Base-by-base conservation (phyloP, 2,329 filamentous ascomycete genomes). In the Alternaria tenuissima region DNA sequence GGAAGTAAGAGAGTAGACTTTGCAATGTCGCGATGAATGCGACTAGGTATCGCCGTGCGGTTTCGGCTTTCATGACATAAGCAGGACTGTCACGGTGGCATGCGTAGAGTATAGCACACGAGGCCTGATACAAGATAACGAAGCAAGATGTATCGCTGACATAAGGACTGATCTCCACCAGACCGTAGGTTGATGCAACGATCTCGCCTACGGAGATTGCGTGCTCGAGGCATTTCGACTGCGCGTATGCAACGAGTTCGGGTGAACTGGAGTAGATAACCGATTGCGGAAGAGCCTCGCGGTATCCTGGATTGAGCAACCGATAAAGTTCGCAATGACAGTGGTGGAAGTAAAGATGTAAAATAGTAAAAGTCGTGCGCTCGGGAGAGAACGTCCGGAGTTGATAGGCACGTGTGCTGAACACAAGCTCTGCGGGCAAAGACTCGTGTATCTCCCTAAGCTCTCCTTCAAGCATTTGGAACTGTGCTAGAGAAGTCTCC, bases 61-160 rank as follows among this genome's bases (percentile, higher is more conserved):
- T 47, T 32, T 56, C 41, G 9, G 52, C 46, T 28, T 51, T 55
- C 59, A 65, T 62, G 6, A 36, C 49, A 36, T 53, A 62, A 4
- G 59, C 55, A 12, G 58, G 62, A 44, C 62, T 64, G 36, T 65
- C 59, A 16, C 59, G 55, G 30, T 65, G 62, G 24, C 62, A 63
- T 12, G 61, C 61, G 42, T 65, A 65, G 14, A 65, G 44, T 7
- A 65, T 65, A 12, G 62, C 62, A 22, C 62, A 65, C 3, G 62
- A 65, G 8, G 62, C 62, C 44, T 62, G 59, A 30, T 65, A 65
- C 4, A 65, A 28, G 12, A 48, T 26, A 20, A 65, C 59, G 42
- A 64, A 64, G 28, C 28, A 36, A 11, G 43, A 28, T n/a, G 22
- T 24, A 18, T 62, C 60, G 47, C 18, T 62, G 6, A 52, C 43